These are phyloP conservation scores for Odontarrhena argentea DNA, from an alignment of 345 rosid genomes.

Conservation along the genomic window DNA sequence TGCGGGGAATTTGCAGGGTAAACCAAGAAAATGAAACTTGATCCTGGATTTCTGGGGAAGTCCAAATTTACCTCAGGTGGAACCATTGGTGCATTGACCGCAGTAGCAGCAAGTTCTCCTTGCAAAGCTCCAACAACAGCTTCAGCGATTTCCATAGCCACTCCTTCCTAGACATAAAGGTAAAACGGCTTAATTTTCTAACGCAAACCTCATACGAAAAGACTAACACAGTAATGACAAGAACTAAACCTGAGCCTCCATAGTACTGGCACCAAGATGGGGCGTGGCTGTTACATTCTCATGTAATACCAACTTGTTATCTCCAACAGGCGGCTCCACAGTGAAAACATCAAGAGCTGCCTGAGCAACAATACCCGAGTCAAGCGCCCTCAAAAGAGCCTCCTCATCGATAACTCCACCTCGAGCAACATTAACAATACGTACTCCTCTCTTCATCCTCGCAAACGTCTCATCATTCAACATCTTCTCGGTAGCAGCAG, in stretches of 20 bases:
- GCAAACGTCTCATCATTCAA: constrained; percentile 56
- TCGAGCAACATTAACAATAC: constrained; percentile 55
- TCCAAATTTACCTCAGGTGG: constrained; percentile 47
- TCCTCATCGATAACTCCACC: constrained; percentile 63
- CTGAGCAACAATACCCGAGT: constrained; percentile 54
- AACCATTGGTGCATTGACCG: constrained; percentile 67
- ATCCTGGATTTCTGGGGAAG: background rate
- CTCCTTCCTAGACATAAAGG: constrained; percentile 47
- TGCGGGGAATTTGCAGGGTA: background rate
- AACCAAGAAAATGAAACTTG: constrained; percentile 6
- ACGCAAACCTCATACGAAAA: background rate
- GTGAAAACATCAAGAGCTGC: constrained; percentile 60
- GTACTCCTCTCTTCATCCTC: constrained; percentile 54
- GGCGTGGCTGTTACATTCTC: constrained; percentile 59
- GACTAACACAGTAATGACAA: background rate
- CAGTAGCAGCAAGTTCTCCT: constrained; percentile 61
- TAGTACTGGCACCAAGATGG: constrained; percentile 66
- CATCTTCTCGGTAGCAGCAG: constrained; percentile 53
- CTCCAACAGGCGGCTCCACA: constrained; percentile 51
- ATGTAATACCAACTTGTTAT: constrained; percentile 49
- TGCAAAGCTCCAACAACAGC: constrained; percentile 59
- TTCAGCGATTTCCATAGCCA: constrained; percentile 61
- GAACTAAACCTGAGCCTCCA: constrained; percentile 54
- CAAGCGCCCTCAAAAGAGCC: constrained; percentile 51
- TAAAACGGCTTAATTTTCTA: background rate